phyloP scores from a whole-genome alignment of 2,329 filamentous ascomycete species.

The Fusarium sp. region DNA sequence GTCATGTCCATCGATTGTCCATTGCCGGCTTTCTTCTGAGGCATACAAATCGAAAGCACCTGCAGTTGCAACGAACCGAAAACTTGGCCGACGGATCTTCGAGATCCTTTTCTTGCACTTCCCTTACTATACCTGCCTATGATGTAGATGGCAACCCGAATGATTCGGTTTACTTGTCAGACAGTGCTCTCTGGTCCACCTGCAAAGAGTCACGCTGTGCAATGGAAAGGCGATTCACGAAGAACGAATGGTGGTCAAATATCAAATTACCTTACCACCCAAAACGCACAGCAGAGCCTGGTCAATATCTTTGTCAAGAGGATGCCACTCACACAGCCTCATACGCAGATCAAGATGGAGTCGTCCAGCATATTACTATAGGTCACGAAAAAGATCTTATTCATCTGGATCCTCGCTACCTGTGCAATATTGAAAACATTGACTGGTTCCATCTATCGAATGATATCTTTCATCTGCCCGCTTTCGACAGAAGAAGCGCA shows the following conservation, averaged over 20 bases:
- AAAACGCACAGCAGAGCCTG: not conserved
- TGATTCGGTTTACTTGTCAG: conserved; percentile 26
- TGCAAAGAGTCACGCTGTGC: conserved; percentile 26
- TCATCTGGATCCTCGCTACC: conserved; percentile 5
- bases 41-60: not conserved
- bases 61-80: not conserved
- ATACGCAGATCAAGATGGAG: not conserved
- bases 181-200: conserved; percentile 26
- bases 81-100: no score
- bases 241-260: conserved; percentile 37
- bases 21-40: conserved; percentile 6
- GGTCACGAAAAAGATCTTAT: conserved; percentile 16
- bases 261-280: not conserved
- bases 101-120: not conserved
- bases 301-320: not conserved
- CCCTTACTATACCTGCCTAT: conserved; percentile 15
- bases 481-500: not conserved
- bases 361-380: conserved; percentile 21
- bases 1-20: conserved; percentile 32
- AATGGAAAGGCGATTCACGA: conserved; percentile 14
- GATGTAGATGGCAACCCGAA: conserved; percentile 8
- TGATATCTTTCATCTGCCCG: not conserved
- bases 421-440: not conserved
- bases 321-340: conserved; percentile 8
- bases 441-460: conserved; percentile 3